phyloP scores from a whole-genome alignment of 768 basidiomycete genomes.

The Boletus sp. region DNA sequence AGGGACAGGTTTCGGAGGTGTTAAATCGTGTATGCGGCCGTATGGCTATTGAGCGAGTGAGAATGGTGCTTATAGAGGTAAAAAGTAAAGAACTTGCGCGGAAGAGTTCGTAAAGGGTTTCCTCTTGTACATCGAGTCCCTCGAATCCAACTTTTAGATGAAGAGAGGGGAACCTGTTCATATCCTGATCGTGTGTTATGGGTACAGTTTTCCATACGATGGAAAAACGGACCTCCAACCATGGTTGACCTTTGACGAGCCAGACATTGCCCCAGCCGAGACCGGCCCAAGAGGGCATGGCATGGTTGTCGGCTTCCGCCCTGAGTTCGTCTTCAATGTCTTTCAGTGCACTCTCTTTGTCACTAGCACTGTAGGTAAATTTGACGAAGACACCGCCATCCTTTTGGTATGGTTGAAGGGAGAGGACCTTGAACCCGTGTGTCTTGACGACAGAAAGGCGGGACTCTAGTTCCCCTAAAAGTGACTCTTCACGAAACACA shows the following conservation, averaged over 20 bases:
- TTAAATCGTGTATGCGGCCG: conserved; percentile 72
- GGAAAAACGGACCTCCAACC: conserved; percentile 60
- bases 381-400: conserved; percentile 85
- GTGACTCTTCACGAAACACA: conserved; percentile 52
- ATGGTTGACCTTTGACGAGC: conserved; percentile 76
- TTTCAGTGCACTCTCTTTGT: conserved; percentile 38
- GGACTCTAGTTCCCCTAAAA: conserved; percentile 46
- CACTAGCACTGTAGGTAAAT: conserved; percentile 53
- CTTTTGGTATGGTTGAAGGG: conserved; percentile 63
- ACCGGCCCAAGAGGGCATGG: conserved; percentile 63
- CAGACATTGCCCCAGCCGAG: conserved; percentile 51
- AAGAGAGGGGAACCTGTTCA: conserved; percentile 74
- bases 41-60: conserved; percentile 54
- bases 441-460: conserved; percentile 51
- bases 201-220: not conserved
- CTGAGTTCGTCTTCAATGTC: conserved; percentile 50
- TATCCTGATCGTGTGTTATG: conserved; percentile 52
- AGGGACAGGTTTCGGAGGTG: conserved; percentile 55
- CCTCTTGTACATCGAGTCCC: conserved; percentile 83
- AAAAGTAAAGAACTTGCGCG: conserved; percentile 48
- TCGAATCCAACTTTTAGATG: conserved; percentile 80
- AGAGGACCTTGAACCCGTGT: conserved; percentile 59
- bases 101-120: conserved; percentile 71
- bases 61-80: not conserved
- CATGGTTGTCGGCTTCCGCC: conserved; percentile 42